Evolutionary conservation across 139 green algal genomes (phyloP), one percentile per base, ranked within the genome.

Genomic region (Micractinium conductrix): DNA sequence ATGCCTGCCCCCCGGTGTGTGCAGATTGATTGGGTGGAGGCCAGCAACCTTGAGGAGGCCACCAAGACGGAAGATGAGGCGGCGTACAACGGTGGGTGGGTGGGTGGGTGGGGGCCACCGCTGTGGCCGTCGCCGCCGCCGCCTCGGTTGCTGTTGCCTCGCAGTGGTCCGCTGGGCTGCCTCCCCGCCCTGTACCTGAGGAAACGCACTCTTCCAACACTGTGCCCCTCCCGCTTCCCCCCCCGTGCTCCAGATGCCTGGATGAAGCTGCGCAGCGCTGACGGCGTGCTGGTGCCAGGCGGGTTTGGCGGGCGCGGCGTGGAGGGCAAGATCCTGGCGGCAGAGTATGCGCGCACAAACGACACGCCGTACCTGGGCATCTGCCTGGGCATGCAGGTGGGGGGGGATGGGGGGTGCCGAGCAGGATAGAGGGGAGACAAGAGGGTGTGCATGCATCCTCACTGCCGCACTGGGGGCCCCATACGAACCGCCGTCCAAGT

Each of bases 321-420:
- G 8, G 95, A 99, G 87, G 97, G 97, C 76, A 99, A 98, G 91
- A 96, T 99, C 42, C 72, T 95, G 63, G 95, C 97, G 1, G 95
- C 96, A 10, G 86, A 96, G 60, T 98, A 97, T 85, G 97, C 97
- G 0, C 92, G 97, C 35, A 83, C 85, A 38, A 90, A 94, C 72
- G 92, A 91, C 58, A 86, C 92, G 71, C 97, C 97, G 7, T 99
- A 98, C 91, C 89, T 99, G 50, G 97, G 97, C 82, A 99, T 99
- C 88, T 99, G 97, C 94, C 89, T 99, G 67, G 97, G 97, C 85
- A 99, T 99, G 97, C 96, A 98, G 93, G 90, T 94, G 78, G 38
- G 73, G 2, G 1, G 33, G 37, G n/a, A 24, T 62, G 53, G 24
- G 53, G 53, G 53, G 53, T 16, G 16, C 48, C 10, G 16, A 58